Evolutionary conservation across 495 filamentous ascomycete species (phyloP).

Genomic region (Hypoxylon lienhwacheense): DNA sequence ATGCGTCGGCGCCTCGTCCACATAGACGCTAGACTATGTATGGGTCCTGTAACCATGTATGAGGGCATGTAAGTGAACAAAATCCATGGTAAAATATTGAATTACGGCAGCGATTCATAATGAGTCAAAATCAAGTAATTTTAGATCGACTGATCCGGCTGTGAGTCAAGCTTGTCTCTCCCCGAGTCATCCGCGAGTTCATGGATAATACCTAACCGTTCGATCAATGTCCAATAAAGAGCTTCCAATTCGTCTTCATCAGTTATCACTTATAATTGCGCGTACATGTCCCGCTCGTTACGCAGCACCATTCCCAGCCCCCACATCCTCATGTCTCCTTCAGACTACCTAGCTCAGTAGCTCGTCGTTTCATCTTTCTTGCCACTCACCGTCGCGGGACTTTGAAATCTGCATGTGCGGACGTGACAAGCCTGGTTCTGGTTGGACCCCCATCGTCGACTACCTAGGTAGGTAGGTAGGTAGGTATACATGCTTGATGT

Average conservation of each 20-base stretch:
- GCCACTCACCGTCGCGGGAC: slow-evolving; percentile 13
- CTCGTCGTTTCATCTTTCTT: slow-evolving; percentile 22
- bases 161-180: slow-evolving; percentile 18
- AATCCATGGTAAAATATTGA: no score
- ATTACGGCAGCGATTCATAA: background rate
- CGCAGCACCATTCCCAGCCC: no score
- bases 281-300: background rate
- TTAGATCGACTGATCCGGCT: background rate
- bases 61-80: no score
- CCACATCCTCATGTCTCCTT: slow-evolving; percentile 2
- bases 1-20: slow-evolving; percentile 4
- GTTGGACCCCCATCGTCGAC: slow-evolving; percentile 16
- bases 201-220: slow-evolving; percentile 7
- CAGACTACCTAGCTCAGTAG: background rate
- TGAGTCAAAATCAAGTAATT: slow-evolving; percentile 14
- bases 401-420: background rate
- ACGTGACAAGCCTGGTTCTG: background rate
- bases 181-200: slow-evolving; percentile 16
- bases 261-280: background rate
- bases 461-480: no score
- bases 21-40: no score
- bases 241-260: background rate
- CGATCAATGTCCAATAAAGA: slow-evolving; percentile 8
- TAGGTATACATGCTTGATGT: no score
- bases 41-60: no score